These are phyloP conservation scores for Hanseniaspora pseudoguilliermondii DNA, from an alignment of 805 yeast genomes.

Conservation along the genomic window DNA sequence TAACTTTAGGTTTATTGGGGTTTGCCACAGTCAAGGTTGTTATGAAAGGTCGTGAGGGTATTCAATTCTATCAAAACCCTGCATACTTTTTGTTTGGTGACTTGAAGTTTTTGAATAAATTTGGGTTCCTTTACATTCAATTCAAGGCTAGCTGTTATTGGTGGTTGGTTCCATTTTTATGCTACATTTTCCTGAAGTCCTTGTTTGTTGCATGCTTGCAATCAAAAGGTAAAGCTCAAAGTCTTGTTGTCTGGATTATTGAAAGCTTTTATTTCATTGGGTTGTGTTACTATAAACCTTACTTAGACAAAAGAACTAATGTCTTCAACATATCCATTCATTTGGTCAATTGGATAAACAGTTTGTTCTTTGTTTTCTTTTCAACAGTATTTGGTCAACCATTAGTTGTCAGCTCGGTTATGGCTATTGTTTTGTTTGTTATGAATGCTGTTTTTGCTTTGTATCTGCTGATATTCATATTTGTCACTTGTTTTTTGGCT, in stretches of 20 bases:
- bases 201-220: constrained; percentile 82
- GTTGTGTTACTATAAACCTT: constrained; percentile 68
- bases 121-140: constrained; percentile 87
- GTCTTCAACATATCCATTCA: constrained; percentile 82
- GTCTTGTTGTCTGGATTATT: constrained; percentile 59
- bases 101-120: constrained; percentile 61
- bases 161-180: constrained; percentile 56
- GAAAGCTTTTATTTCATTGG: constrained; percentile 59
- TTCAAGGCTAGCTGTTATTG: constrained; percentile 78
- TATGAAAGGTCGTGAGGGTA: constrained; percentile 59
- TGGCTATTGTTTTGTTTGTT: constrained; percentile 81
- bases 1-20: constrained; percentile 44
- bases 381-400: constrained; percentile 75
- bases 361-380: constrained; percentile 79
- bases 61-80: constrained; percentile 67
- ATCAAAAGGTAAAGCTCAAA: constrained; percentile 64
- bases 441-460: constrained; percentile 82
- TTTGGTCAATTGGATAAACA: constrained; percentile 64
- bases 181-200: constrained; percentile 60
- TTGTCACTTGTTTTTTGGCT: constrained; percentile 77
- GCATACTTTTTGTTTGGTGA: constrained; percentile 87
- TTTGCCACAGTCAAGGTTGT: constrained; percentile 70
- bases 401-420: constrained; percentile 75
- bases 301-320: constrained; percentile 88
- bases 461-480: constrained; percentile 68